Evolutionary conservation across 441 rosid species (phyloP).

Genomic region (Rhodomyrtus psidioides): DNA sequence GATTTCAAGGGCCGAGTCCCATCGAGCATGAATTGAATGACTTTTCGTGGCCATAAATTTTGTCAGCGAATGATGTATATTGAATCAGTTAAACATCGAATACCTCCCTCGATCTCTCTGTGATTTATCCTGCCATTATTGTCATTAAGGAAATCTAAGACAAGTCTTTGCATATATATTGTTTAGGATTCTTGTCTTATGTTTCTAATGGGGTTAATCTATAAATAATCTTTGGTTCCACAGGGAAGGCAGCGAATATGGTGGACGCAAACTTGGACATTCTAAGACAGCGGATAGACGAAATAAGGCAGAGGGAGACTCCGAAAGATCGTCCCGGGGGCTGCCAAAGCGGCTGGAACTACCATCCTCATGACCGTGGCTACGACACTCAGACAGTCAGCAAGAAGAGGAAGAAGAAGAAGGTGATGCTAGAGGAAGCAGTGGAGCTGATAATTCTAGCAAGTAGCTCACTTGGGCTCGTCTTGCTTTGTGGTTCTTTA

Average conservation of each 20-base stretch:
- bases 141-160: background rate
- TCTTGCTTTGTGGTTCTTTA: slow-evolving; percentile 25
- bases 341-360: slow-evolving; percentile 15
- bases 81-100: background rate
- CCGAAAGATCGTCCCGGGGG: background rate
- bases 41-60: background rate
- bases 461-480: slow-evolving; percentile 16
- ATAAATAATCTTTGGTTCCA: background rate
- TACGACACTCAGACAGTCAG: background rate
- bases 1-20: background rate
- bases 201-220: background rate
- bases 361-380: background rate
- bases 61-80: background rate
- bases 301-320: slow-evolving; percentile 25
- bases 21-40: background rate
- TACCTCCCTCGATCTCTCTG: background rate
- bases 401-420: background rate
- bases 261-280: slow-evolving; percentile 23
- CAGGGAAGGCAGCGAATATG: slow-evolving; percentile 25
- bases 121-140: background rate
- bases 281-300: slow-evolving; percentile 21
- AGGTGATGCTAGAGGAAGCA: background rate
- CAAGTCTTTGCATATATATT: background rate
- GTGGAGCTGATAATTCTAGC: slow-evolving; percentile 15
- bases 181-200: background rate